Percentiles rank a stretch among this genome's conserved stretches.
Conservation (phyloP, 2,329 filamentous ascomycete genomes). For the Aspergillus hiratsukae region DNA sequence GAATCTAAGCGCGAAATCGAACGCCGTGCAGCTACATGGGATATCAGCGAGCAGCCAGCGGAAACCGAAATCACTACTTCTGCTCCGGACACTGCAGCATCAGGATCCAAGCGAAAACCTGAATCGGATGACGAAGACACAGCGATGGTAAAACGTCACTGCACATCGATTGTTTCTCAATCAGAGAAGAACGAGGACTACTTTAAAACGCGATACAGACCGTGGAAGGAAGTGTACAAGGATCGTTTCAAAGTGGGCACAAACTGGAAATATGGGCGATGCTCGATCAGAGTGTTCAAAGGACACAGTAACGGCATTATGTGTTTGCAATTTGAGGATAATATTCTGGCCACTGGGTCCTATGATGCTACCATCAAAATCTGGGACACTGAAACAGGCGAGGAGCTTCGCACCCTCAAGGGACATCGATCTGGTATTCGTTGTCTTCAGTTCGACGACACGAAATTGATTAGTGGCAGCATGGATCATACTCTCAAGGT, state of each 20-base stretch:
- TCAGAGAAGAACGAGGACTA: constrained; percentile 42
- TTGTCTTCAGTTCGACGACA: constrained; percentile 87
- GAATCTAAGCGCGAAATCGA: constrained; percentile 85
- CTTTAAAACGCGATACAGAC: constrained; percentile 54
- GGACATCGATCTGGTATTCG: constrained; percentile 83
- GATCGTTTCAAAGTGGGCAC: constrained; percentile 92
- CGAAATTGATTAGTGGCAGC: constrained; percentile 84
- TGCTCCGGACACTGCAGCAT: constrained; percentile 1
- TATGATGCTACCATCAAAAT: constrained; percentile 95
- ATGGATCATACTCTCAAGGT: constrained; percentile 84
- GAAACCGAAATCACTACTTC: constrained; percentile 1
- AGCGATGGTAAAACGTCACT: constrained; percentile 29
- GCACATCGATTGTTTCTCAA: constrained; percentile 20
- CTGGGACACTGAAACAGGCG: constrained; percentile 86
- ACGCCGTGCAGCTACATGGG: constrained; percentile 59
- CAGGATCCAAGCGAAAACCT: constrained; percentile 24
- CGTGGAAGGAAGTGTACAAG: constrained; percentile 97
- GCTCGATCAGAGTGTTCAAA: constrained; percentile 74
- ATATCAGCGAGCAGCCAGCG: constrained; percentile 45
- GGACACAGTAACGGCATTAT: constrained; percentile 86
- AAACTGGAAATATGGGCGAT: constrained; percentile 96
- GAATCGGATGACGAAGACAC: constrained; percentile 25
- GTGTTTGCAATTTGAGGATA: constrained; percentile 77
- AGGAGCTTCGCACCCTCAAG: constrained; percentile 75
- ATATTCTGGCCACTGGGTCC: constrained; percentile 85